Conservation (phyloP, 345 rosid genomes). For the Populus tremula region DNA sequence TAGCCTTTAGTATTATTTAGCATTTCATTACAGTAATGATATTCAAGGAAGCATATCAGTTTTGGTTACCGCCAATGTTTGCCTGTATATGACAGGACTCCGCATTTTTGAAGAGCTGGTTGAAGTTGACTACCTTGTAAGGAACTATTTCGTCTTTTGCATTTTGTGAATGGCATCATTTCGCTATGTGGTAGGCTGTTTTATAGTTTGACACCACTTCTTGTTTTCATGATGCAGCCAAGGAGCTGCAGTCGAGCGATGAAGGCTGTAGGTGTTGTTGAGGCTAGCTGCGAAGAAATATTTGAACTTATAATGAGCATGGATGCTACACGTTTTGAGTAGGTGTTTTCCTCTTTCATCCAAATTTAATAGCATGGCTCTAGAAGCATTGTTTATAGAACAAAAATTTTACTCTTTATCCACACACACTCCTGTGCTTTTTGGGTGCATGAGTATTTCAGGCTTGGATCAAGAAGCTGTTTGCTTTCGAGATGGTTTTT, state of each 20-base stretch:
- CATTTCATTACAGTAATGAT: constrained; percentile 14
- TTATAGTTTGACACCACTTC: constrained; percentile 21
- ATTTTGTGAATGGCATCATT: constrained; percentile 14
- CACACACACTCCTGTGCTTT: neutral
- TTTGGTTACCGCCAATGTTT: neutral
- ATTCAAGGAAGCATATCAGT: neutral
- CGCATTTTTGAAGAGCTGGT: constrained; percentile 99
- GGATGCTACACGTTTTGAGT: constrained; percentile 99
- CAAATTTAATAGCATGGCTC: neutral
- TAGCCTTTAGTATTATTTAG: constrained; percentile 11
- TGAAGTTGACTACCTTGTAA: constrained; percentile 98
- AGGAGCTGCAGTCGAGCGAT: constrained; percentile 99
- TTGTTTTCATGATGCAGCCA: constrained; percentile 59
- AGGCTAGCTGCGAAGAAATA: constrained; percentile 95
- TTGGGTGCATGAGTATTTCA: neutral
- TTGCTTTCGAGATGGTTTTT: neutral
- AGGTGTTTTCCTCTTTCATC: constrained; percentile 46
- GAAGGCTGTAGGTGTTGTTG: constrained; percentile 99
- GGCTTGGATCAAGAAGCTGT: neutral
- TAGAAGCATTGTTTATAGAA: constrained; percentile 4
- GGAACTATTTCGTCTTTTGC: constrained; percentile 27
- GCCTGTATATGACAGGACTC: constrained; percentile 61
- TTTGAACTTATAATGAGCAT: constrained; percentile 98
- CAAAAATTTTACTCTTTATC: neutral
- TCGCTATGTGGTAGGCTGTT: constrained; percentile 19